phyloP scores from a whole-genome alignment of 768 basidiomycete species.

The Lepiota subincarnata region DNA sequence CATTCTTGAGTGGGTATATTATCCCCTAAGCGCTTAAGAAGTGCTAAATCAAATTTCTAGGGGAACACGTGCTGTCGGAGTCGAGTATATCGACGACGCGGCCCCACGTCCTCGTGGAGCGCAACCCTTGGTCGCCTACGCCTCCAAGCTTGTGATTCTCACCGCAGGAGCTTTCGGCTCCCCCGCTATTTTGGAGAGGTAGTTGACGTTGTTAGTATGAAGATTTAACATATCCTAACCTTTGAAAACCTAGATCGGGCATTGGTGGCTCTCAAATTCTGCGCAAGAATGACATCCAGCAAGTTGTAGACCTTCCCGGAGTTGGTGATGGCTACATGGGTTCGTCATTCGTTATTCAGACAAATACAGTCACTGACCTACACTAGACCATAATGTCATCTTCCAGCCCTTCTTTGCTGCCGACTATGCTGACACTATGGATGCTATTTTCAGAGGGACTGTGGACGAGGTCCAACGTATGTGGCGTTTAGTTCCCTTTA shows the following conservation, averaged over 20 bases:
- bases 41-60: constrained; percentile 21
- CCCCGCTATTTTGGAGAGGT: constrained; percentile 49
- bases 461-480: constrained; percentile 37
- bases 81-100: constrained; percentile 45
- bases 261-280: constrained; percentile 56
- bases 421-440: constrained; percentile 46
- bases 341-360: constrained; percentile 15
- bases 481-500: constrained; percentile 10
- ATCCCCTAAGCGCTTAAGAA: neutral
- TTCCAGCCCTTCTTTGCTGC: constrained; percentile 38
- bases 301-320: constrained; percentile 62
- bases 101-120: constrained; percentile 21
- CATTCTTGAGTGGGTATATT: constrained; percentile 40
- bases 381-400: constrained; percentile 37
- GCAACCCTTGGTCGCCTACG: constrained; percentile 24
- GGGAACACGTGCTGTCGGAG: constrained; percentile 39
- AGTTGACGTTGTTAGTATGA: no score
- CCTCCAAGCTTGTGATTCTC: constrained; percentile 44
- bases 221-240: neutral
- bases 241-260: constrained; percentile 25
- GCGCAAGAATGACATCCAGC: constrained; percentile 40
- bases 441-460: constrained; percentile 38
- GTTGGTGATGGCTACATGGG: constrained; percentile 72
- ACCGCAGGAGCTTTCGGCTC: constrained; percentile 54
- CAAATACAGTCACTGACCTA: neutral